Conservation (phyloP, 75 land plant genomes). For the Cupressus sempervirens region DNA sequence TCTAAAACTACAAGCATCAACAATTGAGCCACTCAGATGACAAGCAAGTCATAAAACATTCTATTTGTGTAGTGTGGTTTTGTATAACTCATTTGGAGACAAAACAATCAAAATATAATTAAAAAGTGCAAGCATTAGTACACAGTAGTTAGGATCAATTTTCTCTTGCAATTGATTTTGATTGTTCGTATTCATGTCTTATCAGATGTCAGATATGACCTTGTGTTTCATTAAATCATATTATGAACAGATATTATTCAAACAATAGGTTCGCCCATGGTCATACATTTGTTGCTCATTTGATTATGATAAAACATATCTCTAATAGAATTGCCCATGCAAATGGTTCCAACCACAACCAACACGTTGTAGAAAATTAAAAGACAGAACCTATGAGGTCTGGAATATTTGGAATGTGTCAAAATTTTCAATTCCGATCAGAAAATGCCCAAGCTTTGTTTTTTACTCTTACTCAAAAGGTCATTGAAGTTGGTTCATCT, state of each 20-base stretch:
- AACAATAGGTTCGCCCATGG: too few species aligned
- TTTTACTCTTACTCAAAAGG: too few species aligned
- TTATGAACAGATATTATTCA: background rate
- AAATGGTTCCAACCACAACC: too few species aligned
- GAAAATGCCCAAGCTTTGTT: too few species aligned
- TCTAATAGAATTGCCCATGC: too few species aligned
- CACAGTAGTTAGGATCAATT: background rate
- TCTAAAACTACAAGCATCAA: background rate
- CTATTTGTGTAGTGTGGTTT: background rate
- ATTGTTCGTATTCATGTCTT: background rate
- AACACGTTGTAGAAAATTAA: too few species aligned
- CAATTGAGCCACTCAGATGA: background rate
- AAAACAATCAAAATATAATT: background rate
- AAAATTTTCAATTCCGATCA: too few species aligned
- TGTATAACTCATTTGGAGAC: background rate
- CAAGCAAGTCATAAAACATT: background rate
- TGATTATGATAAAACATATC: too few species aligned
- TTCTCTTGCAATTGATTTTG: background rate
- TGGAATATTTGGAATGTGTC: too few species aligned
- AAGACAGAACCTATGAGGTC: too few species aligned
- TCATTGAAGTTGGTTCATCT: too few species aligned
- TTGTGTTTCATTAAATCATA: background rate
- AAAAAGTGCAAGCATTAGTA: background rate
- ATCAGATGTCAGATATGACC: background rate
- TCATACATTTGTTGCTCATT: too few species aligned